These are phyloP conservation scores for Conringia planisiliqua DNA, from an alignment of 345 rosid species.

Conservation along the genomic window DNA sequence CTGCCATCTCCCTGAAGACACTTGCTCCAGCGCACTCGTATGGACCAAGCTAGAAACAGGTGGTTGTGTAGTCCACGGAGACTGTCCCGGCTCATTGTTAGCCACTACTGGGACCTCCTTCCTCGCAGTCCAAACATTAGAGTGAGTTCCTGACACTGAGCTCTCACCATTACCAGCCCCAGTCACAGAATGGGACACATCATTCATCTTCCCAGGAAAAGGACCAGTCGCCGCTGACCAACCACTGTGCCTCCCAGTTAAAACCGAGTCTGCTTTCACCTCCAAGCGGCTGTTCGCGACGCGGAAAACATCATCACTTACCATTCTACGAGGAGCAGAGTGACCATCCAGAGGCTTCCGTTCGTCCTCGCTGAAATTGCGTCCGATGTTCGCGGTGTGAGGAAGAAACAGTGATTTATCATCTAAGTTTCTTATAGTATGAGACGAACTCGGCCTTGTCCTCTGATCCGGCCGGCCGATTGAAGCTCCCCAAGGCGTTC, in stretches of 20 bases:
- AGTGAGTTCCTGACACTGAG: constrained; percentile 35
- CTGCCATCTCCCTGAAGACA: constrained; percentile 81
- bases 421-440: constrained; percentile 57
- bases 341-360: constrained; percentile 73
- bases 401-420: constrained; percentile 67
- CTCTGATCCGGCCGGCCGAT: constrained; percentile 56
- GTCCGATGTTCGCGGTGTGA: constrained; percentile 52
- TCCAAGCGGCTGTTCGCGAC: constrained; percentile 37
- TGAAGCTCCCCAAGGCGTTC: constrained; percentile 60
- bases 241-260: constrained; percentile 37
- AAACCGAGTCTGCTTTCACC: constrained; percentile 41
- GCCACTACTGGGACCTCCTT: constrained; percentile 42
- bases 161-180: constrained; percentile 36
- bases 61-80: constrained; percentile 46
- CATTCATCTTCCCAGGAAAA: constrained; percentile 44
- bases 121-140: constrained; percentile 60
- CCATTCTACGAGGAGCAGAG: constrained; percentile 52
- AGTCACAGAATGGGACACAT: constrained; percentile 26
- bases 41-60: constrained; percentile 58
- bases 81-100: constrained; percentile 42
- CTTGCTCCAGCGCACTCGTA: constrained; percentile 70
- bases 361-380: constrained; percentile 81
- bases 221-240: constrained; percentile 33
- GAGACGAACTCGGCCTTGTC: constrained; percentile 60
- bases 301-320: constrained; percentile 57